Evolutionary conservation across 75 land plant genomes (phyloP).

Genomic region (Sequoia sempervirens): DNA sequence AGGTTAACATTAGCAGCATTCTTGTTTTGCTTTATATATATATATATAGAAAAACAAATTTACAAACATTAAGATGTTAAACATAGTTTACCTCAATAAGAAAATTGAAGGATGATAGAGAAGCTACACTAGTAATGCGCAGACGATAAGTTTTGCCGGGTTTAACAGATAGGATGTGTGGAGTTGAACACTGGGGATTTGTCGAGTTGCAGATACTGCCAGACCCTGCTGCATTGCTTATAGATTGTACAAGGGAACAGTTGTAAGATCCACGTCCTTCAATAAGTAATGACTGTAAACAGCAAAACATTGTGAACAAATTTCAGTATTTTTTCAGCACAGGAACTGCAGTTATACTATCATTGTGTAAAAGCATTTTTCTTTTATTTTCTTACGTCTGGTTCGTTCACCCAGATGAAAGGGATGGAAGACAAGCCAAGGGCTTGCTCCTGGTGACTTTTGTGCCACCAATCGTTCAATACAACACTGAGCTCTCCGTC

Average conservation of each 20-base stretch:
- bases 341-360: neutral
- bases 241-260: constrained; percentile 34
- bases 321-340: no score
- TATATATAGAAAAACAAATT: no score
- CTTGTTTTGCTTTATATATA: no score
- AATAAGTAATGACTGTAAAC: constrained; percentile 61
- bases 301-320: neutral
- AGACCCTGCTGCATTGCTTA: neutral
- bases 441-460: constrained; percentile 54
- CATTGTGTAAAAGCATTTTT: neutral
- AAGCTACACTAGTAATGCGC: constrained; percentile 31
- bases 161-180: constrained; percentile 39
- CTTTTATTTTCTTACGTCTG: constrained; percentile 38
- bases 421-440: constrained; percentile 42
- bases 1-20: no score
- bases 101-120: constrained; percentile 38
- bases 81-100: constrained; percentile 25
- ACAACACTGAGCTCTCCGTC: constrained; percentile 61
- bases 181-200: constrained; percentile 47
- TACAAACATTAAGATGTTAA: neutral
- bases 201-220: constrained; percentile 42
- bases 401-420: constrained; percentile 73
- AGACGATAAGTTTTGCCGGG: constrained; percentile 36
- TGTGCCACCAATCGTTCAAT: constrained; percentile 81
- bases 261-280: constrained; percentile 67